Evolutionary conservation across 345 rosid species (phyloP).

Genomic region (Eutrema yunnanense): DNA sequence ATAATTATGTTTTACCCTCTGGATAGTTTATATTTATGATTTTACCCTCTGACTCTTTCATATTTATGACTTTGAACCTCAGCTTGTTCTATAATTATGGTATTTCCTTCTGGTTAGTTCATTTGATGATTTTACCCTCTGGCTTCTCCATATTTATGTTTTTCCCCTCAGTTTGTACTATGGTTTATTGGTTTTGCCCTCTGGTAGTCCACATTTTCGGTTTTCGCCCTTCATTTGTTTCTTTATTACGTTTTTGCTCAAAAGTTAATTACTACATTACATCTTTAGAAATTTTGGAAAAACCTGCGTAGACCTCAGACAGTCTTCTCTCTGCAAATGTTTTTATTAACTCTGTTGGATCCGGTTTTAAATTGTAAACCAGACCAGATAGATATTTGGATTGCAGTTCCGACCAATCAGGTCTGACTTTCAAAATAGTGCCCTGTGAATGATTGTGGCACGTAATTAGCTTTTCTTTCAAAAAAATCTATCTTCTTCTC

Average conservation of each 20-base stretch:
- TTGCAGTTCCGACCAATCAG: slow-evolving; percentile 2
- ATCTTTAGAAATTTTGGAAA: no score
- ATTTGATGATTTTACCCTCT: no score
- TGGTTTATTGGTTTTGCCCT: not conserved
- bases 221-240: not conserved
- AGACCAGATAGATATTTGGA: not conserved
- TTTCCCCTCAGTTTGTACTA: not conserved
- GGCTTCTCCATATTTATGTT: no score
- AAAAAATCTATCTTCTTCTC: not conserved
- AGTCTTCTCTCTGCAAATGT: not conserved
- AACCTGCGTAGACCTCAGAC: no score
- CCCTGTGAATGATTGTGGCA: not conserved
- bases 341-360: not conserved
- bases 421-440: not conserved
- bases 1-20: not conserved
- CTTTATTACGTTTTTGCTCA: not conserved
- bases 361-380: not conserved
- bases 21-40: no score
- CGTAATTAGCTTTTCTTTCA: not conserved
- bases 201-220: not conserved
- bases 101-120: not conserved
- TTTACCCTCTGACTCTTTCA: no score
- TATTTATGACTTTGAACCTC: not conserved
- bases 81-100: not conserved
- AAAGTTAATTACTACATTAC: no score